phyloP scores from a whole-genome alignment of 208 protist species.

The Leishmania martiniquensis region DNA sequence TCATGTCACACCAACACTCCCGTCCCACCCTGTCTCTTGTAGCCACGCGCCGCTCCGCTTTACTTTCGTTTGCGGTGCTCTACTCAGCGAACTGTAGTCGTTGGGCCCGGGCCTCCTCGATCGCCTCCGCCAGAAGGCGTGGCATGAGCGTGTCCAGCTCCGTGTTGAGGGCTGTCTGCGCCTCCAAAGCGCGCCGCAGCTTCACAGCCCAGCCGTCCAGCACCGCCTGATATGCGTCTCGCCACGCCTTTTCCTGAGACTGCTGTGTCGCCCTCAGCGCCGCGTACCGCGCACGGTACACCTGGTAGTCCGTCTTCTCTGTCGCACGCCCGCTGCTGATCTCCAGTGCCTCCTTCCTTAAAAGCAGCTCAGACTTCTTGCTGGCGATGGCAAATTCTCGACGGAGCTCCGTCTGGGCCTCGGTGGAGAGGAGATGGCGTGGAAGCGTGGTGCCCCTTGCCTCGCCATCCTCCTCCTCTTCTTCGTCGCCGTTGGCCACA shows the following conservation, averaged over 20 bases:
- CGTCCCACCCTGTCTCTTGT: neutral
- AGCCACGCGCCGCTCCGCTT: neutral
- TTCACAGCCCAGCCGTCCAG: constrained; percentile 50
- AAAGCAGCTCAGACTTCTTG: constrained; percentile 64
- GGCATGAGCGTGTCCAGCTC: constrained; percentile 76
- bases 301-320: constrained; percentile 51
- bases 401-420: constrained; percentile 55
- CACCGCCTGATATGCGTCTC: constrained; percentile 39
- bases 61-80: neutral
- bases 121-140: constrained; percentile 69
- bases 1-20: neutral
- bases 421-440: constrained; percentile 46
- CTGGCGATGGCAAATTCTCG: constrained; percentile 47
- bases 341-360: constrained; percentile 82
- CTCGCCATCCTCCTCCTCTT: constrained; percentile 33
- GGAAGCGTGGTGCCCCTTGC: constrained; percentile 33
- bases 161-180: constrained; percentile 65
- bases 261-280: constrained; percentile 39
- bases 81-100: constrained; percentile 31
- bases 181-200: constrained; percentile 55
- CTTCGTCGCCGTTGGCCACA: constrained; percentile 28
- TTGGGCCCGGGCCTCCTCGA: constrained; percentile 70
- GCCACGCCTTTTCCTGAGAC: constrained; percentile 46
- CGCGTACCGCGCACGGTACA: constrained; percentile 51
- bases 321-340: constrained; percentile 56